phyloP scores from a whole-genome alignment of 2,329 filamentous ascomycete genomes.

The Bipolaris oryzae region DNA sequence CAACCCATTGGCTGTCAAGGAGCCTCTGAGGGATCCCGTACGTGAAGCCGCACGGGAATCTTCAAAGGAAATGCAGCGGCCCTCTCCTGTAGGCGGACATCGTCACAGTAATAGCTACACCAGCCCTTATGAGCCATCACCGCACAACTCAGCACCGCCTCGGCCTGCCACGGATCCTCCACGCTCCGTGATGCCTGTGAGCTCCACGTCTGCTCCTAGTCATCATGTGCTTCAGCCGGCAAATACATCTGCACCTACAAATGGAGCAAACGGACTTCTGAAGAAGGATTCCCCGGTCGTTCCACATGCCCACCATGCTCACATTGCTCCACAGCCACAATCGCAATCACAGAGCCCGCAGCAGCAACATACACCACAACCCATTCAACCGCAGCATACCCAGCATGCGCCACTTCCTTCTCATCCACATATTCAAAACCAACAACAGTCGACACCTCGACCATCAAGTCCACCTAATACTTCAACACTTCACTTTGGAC shows the following conservation, averaged over 20 bases:
- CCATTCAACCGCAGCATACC: constrained; percentile 13
- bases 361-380: constrained; percentile 15
- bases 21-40: constrained; percentile 19
- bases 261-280: constrained; percentile 21
- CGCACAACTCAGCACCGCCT: constrained; percentile 17
- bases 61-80: constrained; percentile 16
- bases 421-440: constrained; percentile 23
- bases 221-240: constrained; percentile 20
- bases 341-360: constrained; percentile 19
- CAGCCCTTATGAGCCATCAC: constrained; percentile 39
- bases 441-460: constrained; percentile 26
- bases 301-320: constrained; percentile 24
- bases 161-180: constrained; percentile 21
- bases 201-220: constrained; percentile 8
- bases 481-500: constrained; percentile 27
- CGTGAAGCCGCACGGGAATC: constrained; percentile 22
- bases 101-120: constrained; percentile 33
- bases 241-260: constrained; percentile 20
- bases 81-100: constrained; percentile 14
- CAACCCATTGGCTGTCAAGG: constrained; percentile 21
- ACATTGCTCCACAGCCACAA: constrained; percentile 28
- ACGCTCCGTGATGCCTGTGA: constrained; percentile 22
- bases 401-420: constrained; percentile 20
- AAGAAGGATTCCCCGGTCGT: constrained; percentile 31
- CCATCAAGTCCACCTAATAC: constrained; percentile 34